Conservation (phyloP, 208 protist genomes). For the Wallacemonas sp. region DNA sequence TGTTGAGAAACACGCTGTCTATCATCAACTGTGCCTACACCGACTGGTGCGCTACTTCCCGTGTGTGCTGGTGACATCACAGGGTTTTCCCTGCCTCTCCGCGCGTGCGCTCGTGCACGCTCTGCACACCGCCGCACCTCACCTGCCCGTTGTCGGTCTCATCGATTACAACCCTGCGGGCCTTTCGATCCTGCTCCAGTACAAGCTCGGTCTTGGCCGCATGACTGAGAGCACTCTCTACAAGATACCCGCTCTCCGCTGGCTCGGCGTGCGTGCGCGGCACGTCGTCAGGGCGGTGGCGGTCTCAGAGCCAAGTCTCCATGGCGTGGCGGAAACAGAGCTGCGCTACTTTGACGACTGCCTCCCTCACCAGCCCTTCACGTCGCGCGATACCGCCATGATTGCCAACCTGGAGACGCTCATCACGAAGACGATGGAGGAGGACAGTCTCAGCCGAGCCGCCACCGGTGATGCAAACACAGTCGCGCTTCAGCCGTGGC, state of each 20-base stretch:
- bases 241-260: constrained; percentile 36
- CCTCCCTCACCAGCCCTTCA: constrained; percentile 44
- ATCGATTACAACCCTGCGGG: constrained; percentile 87
- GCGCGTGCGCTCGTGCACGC: constrained; percentile 63
- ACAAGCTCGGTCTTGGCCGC: constrained; percentile 37
- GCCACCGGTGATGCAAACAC: too few species aligned
- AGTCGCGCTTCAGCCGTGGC: constrained; percentile 15
- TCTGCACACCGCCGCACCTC: constrained; percentile 47
- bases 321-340: too few species aligned
- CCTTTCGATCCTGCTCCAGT: constrained; percentile 73
- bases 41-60: constrained; percentile 48
- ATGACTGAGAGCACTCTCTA: constrained; percentile 26
- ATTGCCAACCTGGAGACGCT: constrained; percentile 24
- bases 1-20: constrained; percentile 87
- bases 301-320: too few species aligned
- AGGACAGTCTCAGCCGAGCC: neutral
- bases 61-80: constrained; percentile 75
- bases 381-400: constrained; percentile 49
- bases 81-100: constrained; percentile 75
- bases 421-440: neutral
- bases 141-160: constrained; percentile 63
- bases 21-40: constrained; percentile 65
- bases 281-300: too few species aligned
- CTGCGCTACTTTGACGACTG: constrained; percentile 6
- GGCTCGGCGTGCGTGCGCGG: constrained; percentile 65